phyloP scores from a whole-genome alignment of 2,329 filamentous ascomycete genomes.

The Fusarium sororula region DNA sequence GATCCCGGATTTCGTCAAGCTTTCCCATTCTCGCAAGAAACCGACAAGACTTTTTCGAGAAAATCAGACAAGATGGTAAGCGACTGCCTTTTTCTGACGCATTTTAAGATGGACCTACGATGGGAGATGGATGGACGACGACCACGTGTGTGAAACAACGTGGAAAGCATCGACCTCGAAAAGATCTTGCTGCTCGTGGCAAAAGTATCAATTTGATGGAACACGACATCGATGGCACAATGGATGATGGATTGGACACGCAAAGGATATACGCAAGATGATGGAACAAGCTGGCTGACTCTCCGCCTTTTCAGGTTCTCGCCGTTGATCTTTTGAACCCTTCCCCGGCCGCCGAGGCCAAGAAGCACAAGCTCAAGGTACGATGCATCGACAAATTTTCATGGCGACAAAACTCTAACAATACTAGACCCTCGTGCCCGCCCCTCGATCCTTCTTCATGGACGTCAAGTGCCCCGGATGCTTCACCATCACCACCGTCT shows the following conservation, averaged over 20 bases:
- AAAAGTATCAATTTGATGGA: constrained; percentile 34
- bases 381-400: constrained; percentile 36
- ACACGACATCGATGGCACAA: constrained; percentile 10
- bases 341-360: constrained; percentile 94
- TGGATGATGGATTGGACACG: constrained; percentile 17
- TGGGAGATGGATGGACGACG: constrained; percentile 30
- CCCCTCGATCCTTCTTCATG: constrained; percentile 99
- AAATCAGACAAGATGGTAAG: constrained; percentile 77
- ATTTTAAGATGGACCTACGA: constrained; percentile 33
- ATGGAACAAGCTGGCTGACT: constrained; percentile 57
- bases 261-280: constrained; percentile 19
- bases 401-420: constrained; percentile 39
- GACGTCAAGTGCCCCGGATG: constrained; percentile 99
- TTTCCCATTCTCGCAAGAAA: constrained; percentile 58
- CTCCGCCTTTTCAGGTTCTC: constrained; percentile 79
- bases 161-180: constrained; percentile 29
- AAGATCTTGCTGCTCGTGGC: constrained; percentile 17
- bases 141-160: constrained; percentile 27
- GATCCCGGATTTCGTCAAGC: constrained; percentile 64
- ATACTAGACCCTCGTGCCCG: constrained; percentile 86
- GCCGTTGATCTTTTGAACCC: constrained; percentile 99
- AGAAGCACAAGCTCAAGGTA: constrained; percentile 99
- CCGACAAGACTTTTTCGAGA: constrained; percentile 53
- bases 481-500: constrained; percentile 99
- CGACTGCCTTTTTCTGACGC: constrained; percentile 41